phyloP scores from a whole-genome alignment of 768 basidiomycete genomes.

The Collybia nuda region DNA sequence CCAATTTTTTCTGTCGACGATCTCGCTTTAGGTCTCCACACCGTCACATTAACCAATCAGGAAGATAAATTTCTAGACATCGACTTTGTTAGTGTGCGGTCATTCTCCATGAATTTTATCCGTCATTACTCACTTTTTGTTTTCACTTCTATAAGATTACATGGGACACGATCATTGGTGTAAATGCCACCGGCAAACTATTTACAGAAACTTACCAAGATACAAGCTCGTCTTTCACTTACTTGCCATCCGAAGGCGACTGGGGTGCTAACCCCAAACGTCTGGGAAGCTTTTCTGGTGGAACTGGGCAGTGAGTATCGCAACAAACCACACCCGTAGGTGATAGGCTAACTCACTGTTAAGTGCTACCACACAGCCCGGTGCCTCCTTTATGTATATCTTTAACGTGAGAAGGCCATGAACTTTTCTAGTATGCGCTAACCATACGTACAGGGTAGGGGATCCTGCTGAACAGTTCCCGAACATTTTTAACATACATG shows the following conservation, averaged over 20 bases:
- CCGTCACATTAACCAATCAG: slow-evolving; percentile 32
- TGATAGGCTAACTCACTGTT: not conserved
- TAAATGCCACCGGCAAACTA: slow-evolving; percentile 18
- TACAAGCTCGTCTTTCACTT: slow-evolving; percentile 34
- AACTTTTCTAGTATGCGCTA: no score
- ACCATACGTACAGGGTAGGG: no score
- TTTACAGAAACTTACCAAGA: slow-evolving; percentile 30
- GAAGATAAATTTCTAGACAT: slow-evolving; percentile 37
- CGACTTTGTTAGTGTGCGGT: slow-evolving; percentile 48
- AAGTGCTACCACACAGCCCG: no score
- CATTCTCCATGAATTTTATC: no score
- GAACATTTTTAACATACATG: no score
- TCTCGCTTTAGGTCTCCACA: slow-evolving; percentile 34
- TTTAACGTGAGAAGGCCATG: no score
- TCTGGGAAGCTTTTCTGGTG: slow-evolving; percentile 37
- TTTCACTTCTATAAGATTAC: slow-evolving; percentile 21
- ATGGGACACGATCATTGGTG: slow-evolving; percentile 28
- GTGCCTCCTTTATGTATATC: no score
- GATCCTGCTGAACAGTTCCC: no score
- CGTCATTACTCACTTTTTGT: not conserved
- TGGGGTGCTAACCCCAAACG: slow-evolving; percentile 32
- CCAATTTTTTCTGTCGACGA: slow-evolving; percentile 33
- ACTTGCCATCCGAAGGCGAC: slow-evolving; percentile 21
- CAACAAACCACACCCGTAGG: not conserved
- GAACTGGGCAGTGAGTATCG: slow-evolving; percentile 37